Conservation (phyloP, 169 alveolate species). For the Babesia ovis region DNA sequence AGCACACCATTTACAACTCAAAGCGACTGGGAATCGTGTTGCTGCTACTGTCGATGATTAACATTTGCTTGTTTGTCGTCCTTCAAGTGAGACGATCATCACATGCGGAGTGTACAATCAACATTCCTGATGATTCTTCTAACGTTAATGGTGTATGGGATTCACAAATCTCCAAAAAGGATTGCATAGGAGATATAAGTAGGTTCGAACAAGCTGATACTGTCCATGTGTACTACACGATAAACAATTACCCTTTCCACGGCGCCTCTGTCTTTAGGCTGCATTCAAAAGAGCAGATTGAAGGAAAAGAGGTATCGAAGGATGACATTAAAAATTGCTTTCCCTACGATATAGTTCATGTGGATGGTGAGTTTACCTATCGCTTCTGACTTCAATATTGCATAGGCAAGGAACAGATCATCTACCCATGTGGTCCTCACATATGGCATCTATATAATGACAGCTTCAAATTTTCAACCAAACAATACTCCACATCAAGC, state of each 20-base stretch:
- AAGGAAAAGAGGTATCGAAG: conserved; percentile 18
- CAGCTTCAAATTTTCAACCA: conserved; percentile 37
- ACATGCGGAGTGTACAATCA: conserved; percentile 21
- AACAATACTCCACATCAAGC: background rate
- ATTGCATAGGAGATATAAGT: conserved; percentile 16
- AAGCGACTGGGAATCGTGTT: conserved; percentile 6
- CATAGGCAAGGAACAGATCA: conserved; percentile 53
- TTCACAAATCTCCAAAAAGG: background rate
- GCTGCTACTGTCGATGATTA: conserved; percentile 10
- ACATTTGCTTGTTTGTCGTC: conserved; percentile 1
- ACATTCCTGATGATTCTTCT: background rate
- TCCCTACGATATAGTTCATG: conserved; percentile 17
- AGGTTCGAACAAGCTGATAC: conserved; percentile 12
- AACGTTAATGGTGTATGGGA: background rate
- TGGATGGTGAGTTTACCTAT: conserved; percentile 10
- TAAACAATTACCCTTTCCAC: conserved; percentile 57
- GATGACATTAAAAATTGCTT: conserved; percentile 6
- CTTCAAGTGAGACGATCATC: background rate
- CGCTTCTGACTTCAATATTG: background rate
- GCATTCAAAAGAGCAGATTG: conserved; percentile 36
- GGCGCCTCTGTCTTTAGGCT: conserved; percentile 38
- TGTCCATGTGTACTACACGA: conserved; percentile 48
- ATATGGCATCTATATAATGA: conserved; percentile 71
- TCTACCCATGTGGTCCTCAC: conserved; percentile 77
- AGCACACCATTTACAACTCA: conserved; percentile 2